phyloP scores from a whole-genome alignment of 2,329 filamentous ascomycete species.

The Sporothrix mexicana region DNA sequence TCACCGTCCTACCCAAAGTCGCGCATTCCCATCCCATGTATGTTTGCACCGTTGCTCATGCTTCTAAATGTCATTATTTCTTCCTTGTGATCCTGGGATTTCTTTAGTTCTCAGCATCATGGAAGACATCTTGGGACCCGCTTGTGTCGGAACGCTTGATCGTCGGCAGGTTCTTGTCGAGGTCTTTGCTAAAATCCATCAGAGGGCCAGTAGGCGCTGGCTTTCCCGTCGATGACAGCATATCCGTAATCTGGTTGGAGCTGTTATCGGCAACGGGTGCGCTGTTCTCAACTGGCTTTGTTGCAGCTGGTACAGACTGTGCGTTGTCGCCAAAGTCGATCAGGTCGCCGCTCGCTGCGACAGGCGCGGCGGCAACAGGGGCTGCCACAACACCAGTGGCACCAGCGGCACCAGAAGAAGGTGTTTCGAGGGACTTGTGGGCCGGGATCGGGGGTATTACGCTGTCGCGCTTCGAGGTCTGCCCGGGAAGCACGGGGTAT shows the following conservation, averaged over 20 bases:
- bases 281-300: not conserved
- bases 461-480: constrained; percentile 63
- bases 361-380: constrained; percentile 36
- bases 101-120: constrained; percentile 23
- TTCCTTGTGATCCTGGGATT: not conserved
- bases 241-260: constrained; percentile 38
- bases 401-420: not conserved
- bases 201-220: constrained; percentile 55
- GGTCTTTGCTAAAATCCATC: constrained; percentile 62
- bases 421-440: constrained; percentile 34
- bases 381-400: constrained; percentile 35
- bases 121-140: constrained; percentile 47
- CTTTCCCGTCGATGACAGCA: constrained; percentile 57
- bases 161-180: constrained; percentile 57
- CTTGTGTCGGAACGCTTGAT: constrained; percentile 47
- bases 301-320: constrained; percentile 31
- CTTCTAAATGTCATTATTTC: constrained; percentile 7
- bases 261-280: constrained; percentile 42
- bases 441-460: constrained; percentile 59
- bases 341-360: constrained; percentile 49
- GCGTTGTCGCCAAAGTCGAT: constrained; percentile 64
- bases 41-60: constrained; percentile 25
- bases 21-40: not conserved
- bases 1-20: not conserved
- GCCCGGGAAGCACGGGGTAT: constrained; percentile 81